These are phyloP conservation scores for Lojkania enalia DNA, from an alignment of 2,329 filamentous ascomycete genomes.

Conservation along the genomic window DNA sequence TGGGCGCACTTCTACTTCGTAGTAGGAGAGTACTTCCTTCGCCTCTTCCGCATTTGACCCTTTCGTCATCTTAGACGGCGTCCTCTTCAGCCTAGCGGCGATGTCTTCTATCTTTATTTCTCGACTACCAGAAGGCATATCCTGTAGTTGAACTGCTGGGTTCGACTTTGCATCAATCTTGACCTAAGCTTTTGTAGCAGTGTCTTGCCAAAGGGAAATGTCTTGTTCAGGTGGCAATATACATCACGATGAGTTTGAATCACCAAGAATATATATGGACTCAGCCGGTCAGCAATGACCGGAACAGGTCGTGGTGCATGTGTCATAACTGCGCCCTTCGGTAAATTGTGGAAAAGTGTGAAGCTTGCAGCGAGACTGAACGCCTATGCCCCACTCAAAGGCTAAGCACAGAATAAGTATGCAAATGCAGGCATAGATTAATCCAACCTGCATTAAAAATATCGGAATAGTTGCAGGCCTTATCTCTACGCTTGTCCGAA, in stretches of 20 bases:
- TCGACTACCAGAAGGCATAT: slow-evolving; percentile 14
- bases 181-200: background rate
- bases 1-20: background rate
- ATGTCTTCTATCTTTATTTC: slow-evolving; percentile 2
- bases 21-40: slow-evolving; percentile 1
- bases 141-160: slow-evolving; percentile 28
- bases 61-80: slow-evolving; percentile 12
- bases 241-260: background rate
- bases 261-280: slow-evolving; percentile 2
- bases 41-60: background rate
- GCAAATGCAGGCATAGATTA: too few relatives aligned
- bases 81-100: slow-evolving; percentile 14
- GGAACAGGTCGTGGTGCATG: slow-evolving; percentile 5
- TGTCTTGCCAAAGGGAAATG: background rate
- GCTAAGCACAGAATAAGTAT: too few relatives aligned
- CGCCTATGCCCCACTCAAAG: too few relatives aligned
- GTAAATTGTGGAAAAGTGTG: slow-evolving; percentile 13
- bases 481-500: too few relatives aligned
- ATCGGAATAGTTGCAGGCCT: too few relatives aligned
- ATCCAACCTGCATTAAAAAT: too few relatives aligned
- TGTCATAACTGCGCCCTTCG: slow-evolving; percentile 5
- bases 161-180: slow-evolving; percentile 36
- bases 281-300: slow-evolving; percentile 1
- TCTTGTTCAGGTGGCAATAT: background rate
- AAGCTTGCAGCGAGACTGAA: slow-evolving; percentile 10